These are phyloP conservation scores for Amborella trichopoda DNA, from an alignment of 164 flowering plant genomes.

Conservation along the genomic window DNA sequence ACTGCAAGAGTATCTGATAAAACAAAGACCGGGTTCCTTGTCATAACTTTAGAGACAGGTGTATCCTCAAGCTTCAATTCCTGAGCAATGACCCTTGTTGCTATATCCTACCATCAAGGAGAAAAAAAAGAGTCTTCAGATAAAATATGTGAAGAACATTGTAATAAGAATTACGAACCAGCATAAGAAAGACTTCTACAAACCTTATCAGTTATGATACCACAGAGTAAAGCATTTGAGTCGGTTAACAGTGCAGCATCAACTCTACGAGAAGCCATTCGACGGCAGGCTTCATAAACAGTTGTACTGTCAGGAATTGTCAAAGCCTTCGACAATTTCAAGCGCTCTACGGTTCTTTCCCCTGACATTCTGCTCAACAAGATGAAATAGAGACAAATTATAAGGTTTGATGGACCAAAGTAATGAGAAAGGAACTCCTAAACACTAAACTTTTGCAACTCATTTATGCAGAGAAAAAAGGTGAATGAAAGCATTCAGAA, in stretches of 20 bases:
- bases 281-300: constrained; percentile 72
- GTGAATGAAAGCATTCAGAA: neutral
- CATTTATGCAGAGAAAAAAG: neutral
- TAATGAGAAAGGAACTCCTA: neutral
- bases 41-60: constrained; percentile 95
- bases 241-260: constrained; percentile 93
- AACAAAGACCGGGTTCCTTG: constrained; percentile 89
- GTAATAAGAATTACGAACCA: neutral
- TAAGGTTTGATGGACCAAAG: neutral
- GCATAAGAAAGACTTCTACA: neutral
- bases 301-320: constrained; percentile 85
- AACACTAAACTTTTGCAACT: no score
- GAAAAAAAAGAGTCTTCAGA: neutral
- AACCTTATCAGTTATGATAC: constrained; percentile 96
- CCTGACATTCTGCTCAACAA: constrained; percentile 55
- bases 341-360: constrained; percentile 89
- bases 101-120: constrained; percentile 83
- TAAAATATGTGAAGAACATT: neutral
- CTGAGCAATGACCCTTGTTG: constrained; percentile 73
- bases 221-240: constrained; percentile 92
- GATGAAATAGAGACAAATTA: constrained; percentile 2
- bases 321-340: constrained; percentile 84
- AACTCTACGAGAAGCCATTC: constrained; percentile 94
- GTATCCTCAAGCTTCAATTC: constrained; percentile 78
- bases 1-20: constrained; percentile 96